Conservation (phyloP, 108 stramenopile species). For the Bacterosira constricta region DNA sequence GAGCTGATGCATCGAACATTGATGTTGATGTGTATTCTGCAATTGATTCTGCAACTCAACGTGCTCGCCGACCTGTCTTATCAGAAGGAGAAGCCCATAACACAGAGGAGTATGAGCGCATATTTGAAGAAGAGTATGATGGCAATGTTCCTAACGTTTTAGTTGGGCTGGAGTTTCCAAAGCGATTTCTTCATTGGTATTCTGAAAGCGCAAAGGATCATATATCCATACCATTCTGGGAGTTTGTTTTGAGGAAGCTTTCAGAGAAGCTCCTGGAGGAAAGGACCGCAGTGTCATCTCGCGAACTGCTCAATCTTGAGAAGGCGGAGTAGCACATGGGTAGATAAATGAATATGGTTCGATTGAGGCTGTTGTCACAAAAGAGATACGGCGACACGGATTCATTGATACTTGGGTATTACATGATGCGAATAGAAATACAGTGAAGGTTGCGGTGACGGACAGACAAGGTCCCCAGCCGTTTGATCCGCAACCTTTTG, state of each 20-base stretch:
- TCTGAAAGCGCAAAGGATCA: not conserved
- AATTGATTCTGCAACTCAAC: not conserved
- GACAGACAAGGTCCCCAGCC: too few species aligned
- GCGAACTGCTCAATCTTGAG: conserved; percentile 14
- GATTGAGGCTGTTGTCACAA: too few species aligned
- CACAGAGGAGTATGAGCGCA: conserved; percentile 28
- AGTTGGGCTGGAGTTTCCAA: conserved; percentile 30
- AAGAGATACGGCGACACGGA: too few species aligned
- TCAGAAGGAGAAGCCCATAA: conserved; percentile 27
- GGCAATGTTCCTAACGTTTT: conserved; percentile 29
- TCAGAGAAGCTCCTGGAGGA: conserved; percentile 1
- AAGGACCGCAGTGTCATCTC: not conserved
- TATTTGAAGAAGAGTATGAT: conserved; percentile 37
- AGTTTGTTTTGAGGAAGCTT: conserved; percentile 10
- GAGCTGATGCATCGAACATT: conserved; percentile 5
- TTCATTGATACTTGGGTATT: too few species aligned
- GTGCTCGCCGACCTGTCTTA: conserved; percentile 20
- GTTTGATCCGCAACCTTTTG: too few species aligned
- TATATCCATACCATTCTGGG: conserved; percentile 1
- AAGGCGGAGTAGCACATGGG: not conserved
- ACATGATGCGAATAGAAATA: too few species aligned
- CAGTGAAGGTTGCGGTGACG: too few species aligned
- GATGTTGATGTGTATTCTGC: conserved; percentile 12
- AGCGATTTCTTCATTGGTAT: not conserved
- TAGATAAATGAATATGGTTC: too few species aligned